Base-by-base conservation (phyloP, 768 basidiomycete genomes). In the Boletellus emodensis region DNA sequence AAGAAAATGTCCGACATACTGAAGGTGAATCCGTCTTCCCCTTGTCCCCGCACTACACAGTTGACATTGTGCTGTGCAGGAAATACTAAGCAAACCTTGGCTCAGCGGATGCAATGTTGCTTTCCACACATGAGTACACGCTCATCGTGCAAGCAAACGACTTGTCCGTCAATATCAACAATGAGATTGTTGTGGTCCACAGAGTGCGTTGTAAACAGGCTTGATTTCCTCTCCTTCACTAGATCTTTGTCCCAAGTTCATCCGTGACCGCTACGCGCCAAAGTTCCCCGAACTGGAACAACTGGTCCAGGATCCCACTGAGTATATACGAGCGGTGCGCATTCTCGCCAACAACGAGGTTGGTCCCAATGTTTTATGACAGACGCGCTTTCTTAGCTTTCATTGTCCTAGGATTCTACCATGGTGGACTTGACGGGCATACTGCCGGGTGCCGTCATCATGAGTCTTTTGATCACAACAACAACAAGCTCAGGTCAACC, bases 101-200 rank as follows among this genome's bases (percentile, higher is more conserved):
- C 32, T 79, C 88, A 5, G 79, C 83, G 22, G 85, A 90, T 54
- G 80, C 84, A 36, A 89, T 92, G 75, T 76, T 84, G 2, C 73
- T 87, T 32, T 85, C 87, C 20, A 85, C 90, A 2, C 89, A 92
- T 64, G 96, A 99, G 69, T 99, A 99, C 72, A 83, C 86, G 54
- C 76, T 98, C 53, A 97, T 98, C 61, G 96, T 99, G 6, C 85
- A 93, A 59, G 92, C 96, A 22, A 99, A 99, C 74, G 98, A 99
- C 69, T 75, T 98, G 51, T 92, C 94, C 2, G 96, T 99, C 38
- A 96, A 99, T 61, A 85, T 98, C 5, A 96, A 99, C 71, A 99
- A 99, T 60, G 96, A 99, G 69, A 91, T 97, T 48, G 76, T 99
- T 33, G 78, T 99, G 30, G 94, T 99, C 1, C 92, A 99, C 74